Percentiles rank a stretch among this genome's conserved stretches.
These are phyloP conservation scores for Myxozyma mucilagina DNA, from an alignment of 805 yeast species.

Conservation along the genomic window DNA sequence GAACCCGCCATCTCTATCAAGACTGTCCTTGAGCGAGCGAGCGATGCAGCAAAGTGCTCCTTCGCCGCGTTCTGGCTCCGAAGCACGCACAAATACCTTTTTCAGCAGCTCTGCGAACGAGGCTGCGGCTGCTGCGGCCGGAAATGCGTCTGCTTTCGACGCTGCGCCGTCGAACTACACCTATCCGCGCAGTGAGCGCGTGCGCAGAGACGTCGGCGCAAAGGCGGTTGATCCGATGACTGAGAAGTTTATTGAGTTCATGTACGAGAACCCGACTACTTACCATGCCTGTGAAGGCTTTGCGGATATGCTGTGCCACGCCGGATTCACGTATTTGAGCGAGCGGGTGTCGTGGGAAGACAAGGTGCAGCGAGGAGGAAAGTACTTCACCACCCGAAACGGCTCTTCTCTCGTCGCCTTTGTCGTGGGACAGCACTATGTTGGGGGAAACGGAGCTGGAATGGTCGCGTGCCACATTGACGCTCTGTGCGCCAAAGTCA, in stretches of 20 bases:
- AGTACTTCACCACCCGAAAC: constrained; percentile 67
- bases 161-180: constrained; percentile 11
- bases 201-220: constrained; percentile 6
- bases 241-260: constrained; percentile 25
- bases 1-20: too few species aligned
- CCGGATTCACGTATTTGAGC: constrained; percentile 64
- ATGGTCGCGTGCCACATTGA: constrained; percentile 55
- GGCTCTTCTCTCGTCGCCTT: constrained; percentile 71
- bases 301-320: constrained; percentile 50
- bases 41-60: constrained; percentile 1
- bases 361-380: constrained; percentile 47
- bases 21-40: too few species aligned
- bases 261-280: constrained; percentile 32
- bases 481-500: constrained; percentile 56
- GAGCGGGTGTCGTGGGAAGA: constrained; percentile 63
- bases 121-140: background rate
- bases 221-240: constrained; percentile 26
- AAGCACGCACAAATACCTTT: constrained; percentile 2
- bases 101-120: constrained; percentile 7
- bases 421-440: constrained; percentile 65
- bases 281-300: constrained; percentile 82
- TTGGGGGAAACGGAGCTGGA: constrained; percentile 61
- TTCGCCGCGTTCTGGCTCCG: background rate
- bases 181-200: constrained; percentile 22
- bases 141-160: background rate